A percentile compares a stretch with the other conserved stretches of the same genome.
Evolutionary conservation across 78 protist species (phyloP).

Genomic region (Dictyostelium brefeldianum): DNA sequence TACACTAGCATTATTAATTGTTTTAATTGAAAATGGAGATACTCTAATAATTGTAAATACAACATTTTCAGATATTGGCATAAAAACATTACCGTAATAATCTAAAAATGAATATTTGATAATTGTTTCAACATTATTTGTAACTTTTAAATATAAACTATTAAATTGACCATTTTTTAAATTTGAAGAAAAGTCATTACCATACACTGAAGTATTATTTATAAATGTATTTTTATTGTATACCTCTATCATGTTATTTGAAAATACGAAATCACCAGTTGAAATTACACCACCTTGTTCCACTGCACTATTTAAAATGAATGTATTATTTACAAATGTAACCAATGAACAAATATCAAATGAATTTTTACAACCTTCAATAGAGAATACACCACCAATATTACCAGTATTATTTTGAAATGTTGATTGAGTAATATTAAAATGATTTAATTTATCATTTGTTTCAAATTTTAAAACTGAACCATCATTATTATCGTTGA

Average conservation of each 20-base stretch:
- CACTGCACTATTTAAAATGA: not conserved
- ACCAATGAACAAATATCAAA: not conserved
- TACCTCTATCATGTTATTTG: not conserved
- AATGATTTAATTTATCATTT: too few species aligned
- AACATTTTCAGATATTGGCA: not conserved
- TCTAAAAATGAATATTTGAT: not conserved
- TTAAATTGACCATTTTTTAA: too few species aligned
- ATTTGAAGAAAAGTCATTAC: not conserved
- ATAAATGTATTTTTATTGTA: not conserved
- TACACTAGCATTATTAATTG: not conserved
- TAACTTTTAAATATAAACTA: too few species aligned
- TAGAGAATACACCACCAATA: not conserved
- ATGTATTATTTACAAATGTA: not conserved
- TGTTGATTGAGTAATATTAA: too few species aligned
- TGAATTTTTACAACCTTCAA: not conserved
- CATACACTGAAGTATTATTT: conserved; percentile 4
- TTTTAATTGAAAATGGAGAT: not conserved
- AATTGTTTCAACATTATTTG: too few species aligned
- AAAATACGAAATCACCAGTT: not conserved
- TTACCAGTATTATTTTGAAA: too few species aligned
- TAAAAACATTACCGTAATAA: not conserved
- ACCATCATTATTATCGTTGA: too few species aligned
- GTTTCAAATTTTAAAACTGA: too few species aligned
- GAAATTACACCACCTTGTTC: not conserved
- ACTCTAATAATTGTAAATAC: not conserved